phyloP scores from a whole-genome alignment of 768 basidiomycete genomes.

The Lyophyllum shimeji region DNA sequence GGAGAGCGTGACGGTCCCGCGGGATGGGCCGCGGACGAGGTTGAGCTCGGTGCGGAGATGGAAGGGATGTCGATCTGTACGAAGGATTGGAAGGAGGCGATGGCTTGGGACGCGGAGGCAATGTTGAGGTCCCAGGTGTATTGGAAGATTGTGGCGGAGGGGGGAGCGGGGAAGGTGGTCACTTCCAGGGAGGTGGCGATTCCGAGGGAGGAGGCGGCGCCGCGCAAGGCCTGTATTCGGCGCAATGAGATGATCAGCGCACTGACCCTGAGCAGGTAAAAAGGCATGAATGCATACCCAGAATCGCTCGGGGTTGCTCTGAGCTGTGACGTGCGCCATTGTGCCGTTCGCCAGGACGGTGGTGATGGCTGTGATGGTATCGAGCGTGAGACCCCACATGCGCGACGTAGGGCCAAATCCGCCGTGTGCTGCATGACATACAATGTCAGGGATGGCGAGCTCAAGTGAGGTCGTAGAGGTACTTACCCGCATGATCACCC shows the following conservation, averaged over 20 bases:
- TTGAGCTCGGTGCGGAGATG: constrained; percentile 35
- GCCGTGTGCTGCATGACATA: constrained; percentile 35
- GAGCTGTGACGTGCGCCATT: constrained; percentile 34
- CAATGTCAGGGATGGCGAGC: neutral
- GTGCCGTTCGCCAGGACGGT: constrained; percentile 47
- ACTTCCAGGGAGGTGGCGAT: constrained; percentile 20
- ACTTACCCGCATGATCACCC: constrained; percentile 46
- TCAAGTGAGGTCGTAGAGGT: neutral
- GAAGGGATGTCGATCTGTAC: constrained; percentile 30
- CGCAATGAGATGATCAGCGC: no score
- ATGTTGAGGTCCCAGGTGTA: constrained; percentile 38
- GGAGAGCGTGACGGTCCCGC: constrained; percentile 28
- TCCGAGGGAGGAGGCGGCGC: constrained; percentile 21
- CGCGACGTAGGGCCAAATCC: constrained; percentile 51
- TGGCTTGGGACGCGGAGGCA: constrained; percentile 27
- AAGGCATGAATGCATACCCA: constrained; percentile 5
- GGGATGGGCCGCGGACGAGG: constrained; percentile 25
- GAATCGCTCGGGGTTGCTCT: constrained; percentile 46
- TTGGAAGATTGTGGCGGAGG: constrained; percentile 19
- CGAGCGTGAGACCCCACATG: constrained; percentile 34
- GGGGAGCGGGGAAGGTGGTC: constrained; percentile 19
- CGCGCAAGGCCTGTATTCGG: constrained; percentile 23
- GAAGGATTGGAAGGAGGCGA: constrained; percentile 36
- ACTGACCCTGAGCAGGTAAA: neutral
- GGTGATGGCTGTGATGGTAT: constrained; percentile 40